These are phyloP conservation scores for Mytilinidion resinicola DNA, from an alignment of 495 filamentous ascomycete species.

Conservation along the genomic window DNA sequence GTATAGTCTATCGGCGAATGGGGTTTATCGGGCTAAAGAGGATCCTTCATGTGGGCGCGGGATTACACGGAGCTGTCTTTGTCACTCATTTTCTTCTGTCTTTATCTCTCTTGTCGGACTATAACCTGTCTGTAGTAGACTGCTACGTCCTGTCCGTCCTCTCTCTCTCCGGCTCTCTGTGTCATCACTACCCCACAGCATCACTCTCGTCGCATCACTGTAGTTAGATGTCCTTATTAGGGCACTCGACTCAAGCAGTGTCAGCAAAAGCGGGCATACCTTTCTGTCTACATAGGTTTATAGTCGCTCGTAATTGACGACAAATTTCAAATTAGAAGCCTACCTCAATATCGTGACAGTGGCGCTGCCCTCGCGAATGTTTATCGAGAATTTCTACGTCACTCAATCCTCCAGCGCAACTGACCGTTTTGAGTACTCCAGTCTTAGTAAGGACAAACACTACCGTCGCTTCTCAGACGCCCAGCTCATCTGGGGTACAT, in stretches of 20 bases:
- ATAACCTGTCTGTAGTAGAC: background rate
- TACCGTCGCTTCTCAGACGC: too few relatives aligned
- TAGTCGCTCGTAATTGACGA: background rate
- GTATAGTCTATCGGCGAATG: constrained; percentile 14
- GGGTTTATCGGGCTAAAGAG: constrained; percentile 13
- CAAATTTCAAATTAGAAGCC: too few relatives aligned
- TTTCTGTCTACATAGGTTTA: constrained; percentile 1
- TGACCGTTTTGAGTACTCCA: too few relatives aligned
- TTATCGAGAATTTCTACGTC: too few relatives aligned
- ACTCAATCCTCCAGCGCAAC: too few relatives aligned
- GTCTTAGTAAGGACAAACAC: too few relatives aligned
- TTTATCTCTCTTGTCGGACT: constrained; percentile 4
- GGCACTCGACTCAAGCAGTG: background rate
- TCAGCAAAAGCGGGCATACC: constrained; percentile 13
- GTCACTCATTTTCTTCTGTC: constrained; percentile 16
- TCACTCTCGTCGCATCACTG: background rate
- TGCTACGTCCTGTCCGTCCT: constrained; percentile 3
- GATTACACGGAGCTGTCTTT: background rate
- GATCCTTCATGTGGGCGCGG: background rate
- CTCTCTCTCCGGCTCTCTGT: constrained; percentile 4
- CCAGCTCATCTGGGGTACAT: too few relatives aligned
- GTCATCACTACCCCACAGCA: background rate
- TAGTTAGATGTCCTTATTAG: background rate
- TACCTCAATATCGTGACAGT: too few relatives aligned
- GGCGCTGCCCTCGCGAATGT: too few relatives aligned